Evolutionary conservation across 805 yeast genomes (phyloP).

Genomic region (Torulaspora gathmanii): DNA sequence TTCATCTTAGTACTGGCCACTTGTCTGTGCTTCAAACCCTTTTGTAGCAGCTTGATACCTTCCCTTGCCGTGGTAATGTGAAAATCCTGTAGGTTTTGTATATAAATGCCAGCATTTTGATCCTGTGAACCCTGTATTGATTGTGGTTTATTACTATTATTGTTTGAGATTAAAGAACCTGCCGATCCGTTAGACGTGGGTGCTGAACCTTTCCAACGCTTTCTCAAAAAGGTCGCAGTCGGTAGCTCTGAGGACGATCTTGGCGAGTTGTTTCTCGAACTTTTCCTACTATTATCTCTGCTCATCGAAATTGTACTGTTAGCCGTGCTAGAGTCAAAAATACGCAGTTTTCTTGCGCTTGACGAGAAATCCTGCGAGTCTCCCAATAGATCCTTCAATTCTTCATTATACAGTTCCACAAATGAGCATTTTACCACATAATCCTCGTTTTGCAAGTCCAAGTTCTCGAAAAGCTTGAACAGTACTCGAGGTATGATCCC

Average conservation of each 20-base stretch:
- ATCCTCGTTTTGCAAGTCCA: slow-evolving; percentile 44
- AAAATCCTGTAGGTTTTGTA: slow-evolving; percentile 63
- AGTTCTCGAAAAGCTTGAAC: slow-evolving; percentile 49
- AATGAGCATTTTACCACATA: slow-evolving; percentile 72
- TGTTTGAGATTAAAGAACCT: neutral
- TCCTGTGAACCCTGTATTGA: slow-evolving; percentile 16
- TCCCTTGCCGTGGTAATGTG: slow-evolving; percentile 49
- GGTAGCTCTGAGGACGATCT: slow-evolving; percentile 14
- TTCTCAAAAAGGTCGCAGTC: slow-evolving; percentile 13
- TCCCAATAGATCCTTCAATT: slow-evolving; percentile 63
- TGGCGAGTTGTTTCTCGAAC: slow-evolving; percentile 28
- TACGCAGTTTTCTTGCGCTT: slow-evolving; percentile 45
- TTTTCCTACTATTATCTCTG: slow-evolving; percentile 14
- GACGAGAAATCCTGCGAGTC: slow-evolving; percentile 14
- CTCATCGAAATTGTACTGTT: slow-evolving; percentile 4
- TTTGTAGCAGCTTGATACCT: slow-evolving; percentile 51
- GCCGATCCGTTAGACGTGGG: slow-evolving; percentile 3
- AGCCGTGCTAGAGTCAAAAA: slow-evolving; percentile 42
- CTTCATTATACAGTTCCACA: slow-evolving; percentile 84
- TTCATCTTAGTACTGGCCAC: slow-evolving; percentile 73
- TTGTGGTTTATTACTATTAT: slow-evolving; percentile 6
- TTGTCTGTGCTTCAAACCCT: slow-evolving; percentile 56
- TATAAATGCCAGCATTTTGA: slow-evolving; percentile 39
- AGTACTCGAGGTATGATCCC: slow-evolving; percentile 65
- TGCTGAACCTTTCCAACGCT: slow-evolving; percentile 7